Conservation (phyloP, 495 filamentous ascomycete genomes). For the Cercophora samala region DNA sequence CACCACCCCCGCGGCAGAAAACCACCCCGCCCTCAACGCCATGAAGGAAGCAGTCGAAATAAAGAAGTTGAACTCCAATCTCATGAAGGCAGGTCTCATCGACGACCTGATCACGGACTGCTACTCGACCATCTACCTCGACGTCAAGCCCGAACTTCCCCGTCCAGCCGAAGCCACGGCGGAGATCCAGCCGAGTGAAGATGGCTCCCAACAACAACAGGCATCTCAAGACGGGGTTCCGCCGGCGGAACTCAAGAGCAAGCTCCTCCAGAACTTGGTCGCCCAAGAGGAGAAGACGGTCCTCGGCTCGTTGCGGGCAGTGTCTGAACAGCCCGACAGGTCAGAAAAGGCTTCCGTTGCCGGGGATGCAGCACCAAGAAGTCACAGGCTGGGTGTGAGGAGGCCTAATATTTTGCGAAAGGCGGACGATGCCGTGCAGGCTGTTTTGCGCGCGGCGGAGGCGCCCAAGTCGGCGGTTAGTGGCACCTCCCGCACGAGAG, state of each 20-base stretch:
- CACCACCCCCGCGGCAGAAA: slow-evolving; percentile 33
- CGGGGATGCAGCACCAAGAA: slow-evolving; percentile 36
- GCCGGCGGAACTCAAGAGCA: slow-evolving; percentile 23
- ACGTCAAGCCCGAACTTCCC: slow-evolving; percentile 43
- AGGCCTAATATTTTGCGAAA: slow-evolving; percentile 48
- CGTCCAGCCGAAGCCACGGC: slow-evolving; percentile 2
- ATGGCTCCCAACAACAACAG: slow-evolving; percentile 22
- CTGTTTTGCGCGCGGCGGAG: slow-evolving; percentile 42
- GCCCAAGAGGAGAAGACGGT: slow-evolving; percentile 29
- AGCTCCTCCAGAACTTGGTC: slow-evolving; percentile 56
- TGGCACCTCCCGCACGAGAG: slow-evolving; percentile 7
- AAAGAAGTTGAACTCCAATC: slow-evolving; percentile 81
- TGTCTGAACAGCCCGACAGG: slow-evolving; percentile 28
- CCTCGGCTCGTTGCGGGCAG: slow-evolving; percentile 28
- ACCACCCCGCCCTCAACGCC: slow-evolving; percentile 58
- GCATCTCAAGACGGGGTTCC: slow-evolving; percentile 29
- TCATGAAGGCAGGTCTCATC: slow-evolving; percentile 79
- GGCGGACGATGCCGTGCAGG: slow-evolving; percentile 46
- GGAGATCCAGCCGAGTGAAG: not conserved
- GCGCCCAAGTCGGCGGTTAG: slow-evolving; percentile 34
- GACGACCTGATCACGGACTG: slow-evolving; percentile 88
- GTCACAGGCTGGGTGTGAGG: slow-evolving; percentile 39
- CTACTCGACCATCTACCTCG: slow-evolving; percentile 73
- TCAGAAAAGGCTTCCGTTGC: slow-evolving; percentile 40
- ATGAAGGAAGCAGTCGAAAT: slow-evolving; percentile 82